These are phyloP conservation scores for Verticillium isaacii DNA, from an alignment of 2,329 filamentous ascomycete genomes.

Conservation along the genomic window DNA sequence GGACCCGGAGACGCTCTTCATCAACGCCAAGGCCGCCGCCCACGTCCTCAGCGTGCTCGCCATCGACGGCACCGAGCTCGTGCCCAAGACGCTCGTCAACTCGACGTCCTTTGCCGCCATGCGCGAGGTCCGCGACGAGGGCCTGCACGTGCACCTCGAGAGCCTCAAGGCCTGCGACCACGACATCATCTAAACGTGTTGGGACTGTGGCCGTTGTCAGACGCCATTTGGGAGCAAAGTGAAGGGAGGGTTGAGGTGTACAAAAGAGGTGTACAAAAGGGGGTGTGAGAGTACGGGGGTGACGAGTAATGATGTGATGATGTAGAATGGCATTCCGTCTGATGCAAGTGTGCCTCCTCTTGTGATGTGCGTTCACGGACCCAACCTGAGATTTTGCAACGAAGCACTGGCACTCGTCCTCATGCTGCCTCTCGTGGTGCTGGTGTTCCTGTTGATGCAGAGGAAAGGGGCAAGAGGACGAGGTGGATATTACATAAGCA, in stretches of 20 bases:
- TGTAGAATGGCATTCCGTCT: neutral
- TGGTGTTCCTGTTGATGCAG: no score
- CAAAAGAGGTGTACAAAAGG: neutral
- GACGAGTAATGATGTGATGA: neutral
- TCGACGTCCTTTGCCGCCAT: neutral
- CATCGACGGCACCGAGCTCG: constrained; percentile 13
- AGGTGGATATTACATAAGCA: no score
- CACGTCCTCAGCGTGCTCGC: constrained; percentile 8
- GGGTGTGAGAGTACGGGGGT: neutral
- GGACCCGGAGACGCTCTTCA: constrained; percentile 25
- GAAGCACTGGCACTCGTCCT: no score
- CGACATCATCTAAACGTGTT: neutral
- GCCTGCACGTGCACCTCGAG: neutral
- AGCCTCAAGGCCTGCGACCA: constrained; percentile 3
- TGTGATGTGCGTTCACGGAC: neutral
- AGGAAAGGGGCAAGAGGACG: no score
- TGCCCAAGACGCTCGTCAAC: constrained; percentile 4
- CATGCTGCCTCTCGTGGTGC: no score
- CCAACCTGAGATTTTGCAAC: no score
- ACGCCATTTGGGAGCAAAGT: neutral
- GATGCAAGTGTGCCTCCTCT: neutral
- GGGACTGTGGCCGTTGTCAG: neutral
- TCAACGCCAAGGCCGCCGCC: constrained; percentile 21
- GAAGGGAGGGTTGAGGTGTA: neutral
- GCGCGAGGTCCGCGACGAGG: neutral